A percentile compares a stretch with the other conserved stretches of the same genome.
These are phyloP conservation scores for Chaetomium globosum DNA, from an alignment of 2,329 filamentous ascomycete species.

Conservation along the genomic window DNA sequence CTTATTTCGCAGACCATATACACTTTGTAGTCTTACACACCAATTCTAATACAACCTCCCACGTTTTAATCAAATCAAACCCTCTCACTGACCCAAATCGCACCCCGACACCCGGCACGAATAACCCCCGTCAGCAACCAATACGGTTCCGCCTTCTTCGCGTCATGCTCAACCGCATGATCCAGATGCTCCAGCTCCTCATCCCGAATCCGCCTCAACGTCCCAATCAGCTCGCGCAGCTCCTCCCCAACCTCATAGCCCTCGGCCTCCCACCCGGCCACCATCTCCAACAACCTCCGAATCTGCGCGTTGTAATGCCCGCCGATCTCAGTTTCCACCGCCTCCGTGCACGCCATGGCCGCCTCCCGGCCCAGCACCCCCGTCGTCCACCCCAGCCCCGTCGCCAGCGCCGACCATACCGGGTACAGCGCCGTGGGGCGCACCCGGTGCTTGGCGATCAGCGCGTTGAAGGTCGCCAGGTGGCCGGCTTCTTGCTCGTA, in stretches of 20 bases:
- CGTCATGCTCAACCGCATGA: slow-evolving; percentile 90
- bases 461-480: slow-evolving; percentile 78
- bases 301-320: slow-evolving; percentile 95
- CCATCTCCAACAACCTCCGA: slow-evolving; percentile 77
- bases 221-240: slow-evolving; percentile 69
- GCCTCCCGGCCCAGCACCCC: slow-evolving; percentile 87
- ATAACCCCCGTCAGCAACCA: slow-evolving; percentile 87
- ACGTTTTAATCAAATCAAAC: slow-evolving; percentile 38
- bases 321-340: slow-evolving; percentile 97
- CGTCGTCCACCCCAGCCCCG: slow-evolving; percentile 84
- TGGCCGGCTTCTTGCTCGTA: slow-evolving; percentile 93
- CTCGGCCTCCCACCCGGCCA: slow-evolving; percentile 70
- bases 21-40: slow-evolving; percentile 1
- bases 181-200: slow-evolving; percentile 97
- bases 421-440: slow-evolving; percentile 93
- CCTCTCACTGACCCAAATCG: slow-evolving; percentile 87
- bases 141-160: slow-evolving; percentile 85
- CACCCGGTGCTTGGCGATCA: slow-evolving; percentile 83
- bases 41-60: slow-evolving; percentile 1
- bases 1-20: background rate
- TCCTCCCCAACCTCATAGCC: slow-evolving; percentile 83
- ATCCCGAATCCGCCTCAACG: slow-evolving; percentile 82
- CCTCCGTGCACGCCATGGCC: slow-evolving; percentile 98
- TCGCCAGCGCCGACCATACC: slow-evolving; percentile 79
- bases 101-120: slow-evolving; percentile 83